Conservation (phyloP, 768 basidiomycete species). For the Russula olivacea region DNA sequence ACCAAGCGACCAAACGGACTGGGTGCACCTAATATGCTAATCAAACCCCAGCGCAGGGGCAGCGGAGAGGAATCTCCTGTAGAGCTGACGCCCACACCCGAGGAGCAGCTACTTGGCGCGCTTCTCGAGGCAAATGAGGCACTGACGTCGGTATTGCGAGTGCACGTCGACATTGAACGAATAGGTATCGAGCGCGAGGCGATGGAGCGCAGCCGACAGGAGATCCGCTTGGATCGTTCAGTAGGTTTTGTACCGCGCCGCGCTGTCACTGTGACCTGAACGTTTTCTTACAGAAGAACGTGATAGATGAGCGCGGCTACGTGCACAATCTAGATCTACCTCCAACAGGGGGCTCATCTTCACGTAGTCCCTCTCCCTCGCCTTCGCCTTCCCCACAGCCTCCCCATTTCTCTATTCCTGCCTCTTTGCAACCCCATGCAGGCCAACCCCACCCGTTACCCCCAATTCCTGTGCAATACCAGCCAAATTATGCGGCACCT, state of each 20-base stretch:
- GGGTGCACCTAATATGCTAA: not conserved
- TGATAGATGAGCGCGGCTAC: conserved; percentile 34
- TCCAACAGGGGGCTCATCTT: conserved; percentile 33
- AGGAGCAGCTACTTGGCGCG: conserved; percentile 69
- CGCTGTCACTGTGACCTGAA: not conserved
- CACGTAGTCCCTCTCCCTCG: conserved; percentile 42
- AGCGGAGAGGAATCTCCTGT: conserved; percentile 27
- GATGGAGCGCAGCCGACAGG: conserved; percentile 65
- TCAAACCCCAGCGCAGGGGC: conserved; percentile 2
- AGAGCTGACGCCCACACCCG: conserved; percentile 59
- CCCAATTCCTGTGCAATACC: conserved; percentile 31
- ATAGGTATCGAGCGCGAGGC: conserved; percentile 55
- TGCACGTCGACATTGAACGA: conserved; percentile 73
- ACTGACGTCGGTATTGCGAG: conserved; percentile 57
- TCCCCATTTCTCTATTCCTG: conserved; percentile 30
- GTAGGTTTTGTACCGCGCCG: conserved; percentile 38
- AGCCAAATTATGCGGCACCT: conserved; percentile 26
- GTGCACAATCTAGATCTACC: conserved; percentile 31
- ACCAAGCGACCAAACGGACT: conserved; percentile 16
- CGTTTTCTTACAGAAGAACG: conserved; percentile 32
- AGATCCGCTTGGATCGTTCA: conserved; percentile 57
- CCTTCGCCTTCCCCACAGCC: conserved; percentile 39
- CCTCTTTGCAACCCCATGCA: conserved; percentile 29
- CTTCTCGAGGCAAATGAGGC: conserved; percentile 71
- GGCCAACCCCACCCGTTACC: conserved; percentile 36